phyloP scores from a whole-genome alignment of 2,329 filamentous ascomycete genomes.

The Paraphaeosphaeria sporulosa region DNA sequence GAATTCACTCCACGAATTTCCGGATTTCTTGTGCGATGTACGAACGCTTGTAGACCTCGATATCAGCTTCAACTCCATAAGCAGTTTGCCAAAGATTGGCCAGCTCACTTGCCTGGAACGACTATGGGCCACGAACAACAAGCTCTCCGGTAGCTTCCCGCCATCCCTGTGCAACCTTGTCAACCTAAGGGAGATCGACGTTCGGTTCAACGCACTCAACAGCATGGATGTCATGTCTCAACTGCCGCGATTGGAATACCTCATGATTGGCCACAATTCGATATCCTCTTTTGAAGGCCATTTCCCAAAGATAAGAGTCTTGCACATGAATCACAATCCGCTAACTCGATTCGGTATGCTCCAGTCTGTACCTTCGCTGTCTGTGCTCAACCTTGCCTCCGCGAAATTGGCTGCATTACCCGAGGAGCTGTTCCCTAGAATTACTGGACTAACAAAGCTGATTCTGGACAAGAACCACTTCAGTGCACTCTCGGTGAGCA shows the following conservation, averaged over 20 bases:
- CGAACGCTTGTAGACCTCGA: constrained; percentile 89
- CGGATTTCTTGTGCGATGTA: constrained; percentile 82
- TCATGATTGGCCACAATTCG: constrained; percentile 90
- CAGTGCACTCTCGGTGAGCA: constrained; percentile 83
- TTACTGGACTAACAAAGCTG: constrained; percentile 85
- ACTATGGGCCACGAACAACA: constrained; percentile 95
- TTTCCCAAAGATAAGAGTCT: constrained; percentile 82
- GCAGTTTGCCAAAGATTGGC: constrained; percentile 79
- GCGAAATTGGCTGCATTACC: constrained; percentile 88
- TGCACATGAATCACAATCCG: constrained; percentile 94
- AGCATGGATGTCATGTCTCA: constrained; percentile 87
- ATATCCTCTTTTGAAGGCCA: constrained; percentile 88
- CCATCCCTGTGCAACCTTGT: constrained; percentile 74
- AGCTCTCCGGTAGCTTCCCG: constrained; percentile 77
- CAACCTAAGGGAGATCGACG: constrained; percentile 87
- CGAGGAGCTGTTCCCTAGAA: constrained; percentile 85
- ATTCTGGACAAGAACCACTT: constrained; percentile 96
- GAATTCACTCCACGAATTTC: constrained; percentile 87
- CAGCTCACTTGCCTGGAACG: constrained; percentile 81
- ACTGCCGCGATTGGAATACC: constrained; percentile 84
- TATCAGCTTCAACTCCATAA: constrained; percentile 94
- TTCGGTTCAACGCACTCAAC: constrained; percentile 89
- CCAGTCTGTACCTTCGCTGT: constrained; percentile 78
- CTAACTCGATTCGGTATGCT: constrained; percentile 91
- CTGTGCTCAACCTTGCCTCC: constrained; percentile 86